Base-by-base conservation (phyloP, 2,329 filamentous ascomycete genomes). In the Pseudogymnoascus sp. region DNA sequence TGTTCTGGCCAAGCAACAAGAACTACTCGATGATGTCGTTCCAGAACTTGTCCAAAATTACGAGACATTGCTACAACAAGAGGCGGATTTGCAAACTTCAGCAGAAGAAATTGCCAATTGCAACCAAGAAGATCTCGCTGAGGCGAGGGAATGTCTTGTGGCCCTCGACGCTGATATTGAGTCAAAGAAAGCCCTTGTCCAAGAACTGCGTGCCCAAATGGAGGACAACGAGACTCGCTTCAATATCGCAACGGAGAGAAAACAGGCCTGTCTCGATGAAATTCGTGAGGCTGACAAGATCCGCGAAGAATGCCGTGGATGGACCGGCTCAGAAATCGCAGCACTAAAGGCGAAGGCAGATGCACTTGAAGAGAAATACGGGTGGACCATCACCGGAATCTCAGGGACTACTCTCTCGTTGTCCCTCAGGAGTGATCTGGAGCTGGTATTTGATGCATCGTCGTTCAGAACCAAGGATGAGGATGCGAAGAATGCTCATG, bases 291-390 rank as follows among this genome's bases (percentile, higher is more conserved):
- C 92, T 0, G 91, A 97, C 72, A 86, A 85, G 65, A 79, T 95
- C 25, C 84, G 89, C 64, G 91, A 97, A 71, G 89, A 96, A 69
- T 96, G 89, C 71, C 85, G 92, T 60, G 92, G 93, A 38, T 97
- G 92, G 87, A 93, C 87, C 61, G 84, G 87, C 59, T 86, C 81
- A 28, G 94, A 97, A 74, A 90, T 97, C 65, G 82, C 82, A 65
- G 77, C 78, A 38, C 78, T 96, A n/a, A 91, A 92, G 81, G 88
- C 76, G 50, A 84, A 82, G 64, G 86, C 89, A 41, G 80, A 85
- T 39, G 75, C 76, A 0, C 77, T 93, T 20, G 88, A 92, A 71
- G 79, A 80, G 62, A 73, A 81, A 60, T 78, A 86, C 68, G 87
- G 87, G 60, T 94, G 90, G 90, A 80, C 82, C 28, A 85, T 93